A percentile compares a stretch with the other conserved stretches of the same genome.
phyloP scores from a whole-genome alignment of 2,329 filamentous ascomycete species.

The Fusarium subglutinans region DNA sequence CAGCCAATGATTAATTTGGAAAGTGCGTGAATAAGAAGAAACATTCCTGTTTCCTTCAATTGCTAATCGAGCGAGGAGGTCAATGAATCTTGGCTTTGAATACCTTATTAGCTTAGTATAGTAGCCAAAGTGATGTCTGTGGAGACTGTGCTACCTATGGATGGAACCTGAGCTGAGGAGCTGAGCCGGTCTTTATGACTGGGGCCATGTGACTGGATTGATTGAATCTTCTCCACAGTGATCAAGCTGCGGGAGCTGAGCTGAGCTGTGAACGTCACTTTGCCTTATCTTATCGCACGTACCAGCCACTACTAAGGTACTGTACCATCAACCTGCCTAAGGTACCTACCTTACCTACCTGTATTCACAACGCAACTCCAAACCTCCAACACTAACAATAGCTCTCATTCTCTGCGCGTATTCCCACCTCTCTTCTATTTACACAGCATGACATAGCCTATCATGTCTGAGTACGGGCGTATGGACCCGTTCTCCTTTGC shows the following conservation, averaged over 20 bases:
- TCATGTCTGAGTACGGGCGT: conserved; percentile 52
- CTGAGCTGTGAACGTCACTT: not conserved
- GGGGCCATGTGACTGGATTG: not conserved
- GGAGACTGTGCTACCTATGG: not conserved
- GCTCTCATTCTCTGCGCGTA: not conserved
- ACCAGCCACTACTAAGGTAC: not conserved
- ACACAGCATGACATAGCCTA: conserved; percentile 43
- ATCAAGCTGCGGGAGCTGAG: not conserved
- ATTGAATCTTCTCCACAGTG: not conserved
- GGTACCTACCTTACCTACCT: not conserved
- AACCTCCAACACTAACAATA: not conserved
- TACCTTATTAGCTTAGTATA: no score
- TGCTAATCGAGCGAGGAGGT: not conserved
- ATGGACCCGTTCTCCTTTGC: conserved; percentile 99
- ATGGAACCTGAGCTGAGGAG: not conserved
- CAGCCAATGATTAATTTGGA: not conserved
- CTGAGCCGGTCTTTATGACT: not conserved
- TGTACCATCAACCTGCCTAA: not conserved
- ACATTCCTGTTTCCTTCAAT: not conserved
- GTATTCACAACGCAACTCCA: conserved; percentile 8
- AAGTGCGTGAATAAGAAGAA: not conserved
- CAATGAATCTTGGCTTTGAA: not conserved
- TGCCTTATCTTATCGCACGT: conserved; percentile 24
- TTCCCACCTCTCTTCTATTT: not conserved
- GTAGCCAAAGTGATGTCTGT: not conserved